Conservation (phyloP, 2,329 filamentous ascomycete species). For the Fusarium illudens region DNA sequence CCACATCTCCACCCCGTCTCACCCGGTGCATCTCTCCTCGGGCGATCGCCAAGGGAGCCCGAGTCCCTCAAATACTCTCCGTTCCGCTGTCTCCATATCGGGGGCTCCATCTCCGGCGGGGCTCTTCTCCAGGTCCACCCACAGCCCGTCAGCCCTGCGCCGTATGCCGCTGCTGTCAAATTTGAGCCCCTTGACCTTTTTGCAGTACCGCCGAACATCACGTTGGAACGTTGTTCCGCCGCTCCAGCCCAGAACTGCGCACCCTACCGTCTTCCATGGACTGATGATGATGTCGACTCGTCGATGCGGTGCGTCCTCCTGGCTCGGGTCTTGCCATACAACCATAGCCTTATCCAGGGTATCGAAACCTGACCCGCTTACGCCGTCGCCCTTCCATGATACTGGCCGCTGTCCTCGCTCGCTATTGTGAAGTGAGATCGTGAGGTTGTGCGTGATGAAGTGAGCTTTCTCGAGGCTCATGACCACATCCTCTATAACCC, state of each 20-base stretch:
- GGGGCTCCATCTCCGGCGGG: constrained; percentile 55
- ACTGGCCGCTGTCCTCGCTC: constrained; percentile 73
- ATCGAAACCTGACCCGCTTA: constrained; percentile 74
- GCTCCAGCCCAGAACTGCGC: constrained; percentile 87
- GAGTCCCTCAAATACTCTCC: constrained; percentile 79
- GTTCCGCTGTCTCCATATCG: constrained; percentile 78
- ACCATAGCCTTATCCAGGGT: constrained; percentile 91
- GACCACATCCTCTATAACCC: constrained; percentile 78
- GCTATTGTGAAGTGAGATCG: constrained; percentile 73
- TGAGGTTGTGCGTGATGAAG: constrained; percentile 84
- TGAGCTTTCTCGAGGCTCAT: constrained; percentile 71
- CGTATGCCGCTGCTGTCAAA: constrained; percentile 92
- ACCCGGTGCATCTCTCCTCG: constrained; percentile 73
- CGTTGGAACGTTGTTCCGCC: constrained; percentile 90
- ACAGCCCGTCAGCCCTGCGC: constrained; percentile 68
- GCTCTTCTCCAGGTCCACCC: constrained; percentile 74
- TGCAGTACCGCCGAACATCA: constrained; percentile 83
- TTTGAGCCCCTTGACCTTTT: constrained; percentile 75
- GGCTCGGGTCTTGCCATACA: constrained; percentile 74
- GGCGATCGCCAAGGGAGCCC: constrained; percentile 73
- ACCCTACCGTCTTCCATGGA: constrained; percentile 89
- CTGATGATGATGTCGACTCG: constrained; percentile 92
- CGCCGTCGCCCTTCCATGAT: constrained; percentile 58
- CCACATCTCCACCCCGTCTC: constrained; percentile 31
- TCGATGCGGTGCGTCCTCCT: constrained; percentile 64